phyloP scores from a whole-genome alignment of 306 rosid genomes.

The Albizia julibrissin region DNA sequence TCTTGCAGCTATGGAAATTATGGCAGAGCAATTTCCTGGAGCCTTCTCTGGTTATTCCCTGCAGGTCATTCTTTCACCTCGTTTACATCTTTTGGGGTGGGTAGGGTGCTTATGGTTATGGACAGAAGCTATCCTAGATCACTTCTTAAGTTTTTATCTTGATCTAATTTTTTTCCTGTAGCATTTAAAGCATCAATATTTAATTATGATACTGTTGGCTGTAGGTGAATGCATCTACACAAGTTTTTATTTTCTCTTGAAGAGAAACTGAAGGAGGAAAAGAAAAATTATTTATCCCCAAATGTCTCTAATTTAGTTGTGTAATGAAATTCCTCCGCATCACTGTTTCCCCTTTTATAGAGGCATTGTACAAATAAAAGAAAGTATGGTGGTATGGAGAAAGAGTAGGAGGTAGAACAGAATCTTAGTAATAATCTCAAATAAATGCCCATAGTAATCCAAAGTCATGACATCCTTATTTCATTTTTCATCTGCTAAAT shows the following conservation, averaged over 20 bases:
- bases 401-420: neutral
- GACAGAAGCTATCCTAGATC: neutral
- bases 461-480: neutral
- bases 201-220: constrained; percentile 6
- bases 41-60: constrained; percentile 92
- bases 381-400: neutral
- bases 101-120: neutral
- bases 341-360: neutral
- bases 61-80: constrained; percentile 53
- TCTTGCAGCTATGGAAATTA: constrained; percentile 96
- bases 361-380: neutral
- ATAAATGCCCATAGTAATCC: neutral
- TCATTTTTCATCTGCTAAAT: neutral
- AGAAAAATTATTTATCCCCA: neutral
- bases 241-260: neutral
- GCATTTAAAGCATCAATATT: neutral
- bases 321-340: constrained; percentile 1
- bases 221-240: neutral
- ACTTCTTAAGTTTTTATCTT: constrained; percentile 5
- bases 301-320: neutral
- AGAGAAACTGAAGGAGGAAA: neutral
- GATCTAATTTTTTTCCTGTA: neutral
- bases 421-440: neutral
- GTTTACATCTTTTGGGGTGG: constrained; percentile 13
- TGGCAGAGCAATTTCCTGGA: constrained; percentile 96